These are phyloP conservation scores for Fusarium papillatum DNA, from an alignment of 2,329 filamentous ascomycete species.

Conservation along the genomic window DNA sequence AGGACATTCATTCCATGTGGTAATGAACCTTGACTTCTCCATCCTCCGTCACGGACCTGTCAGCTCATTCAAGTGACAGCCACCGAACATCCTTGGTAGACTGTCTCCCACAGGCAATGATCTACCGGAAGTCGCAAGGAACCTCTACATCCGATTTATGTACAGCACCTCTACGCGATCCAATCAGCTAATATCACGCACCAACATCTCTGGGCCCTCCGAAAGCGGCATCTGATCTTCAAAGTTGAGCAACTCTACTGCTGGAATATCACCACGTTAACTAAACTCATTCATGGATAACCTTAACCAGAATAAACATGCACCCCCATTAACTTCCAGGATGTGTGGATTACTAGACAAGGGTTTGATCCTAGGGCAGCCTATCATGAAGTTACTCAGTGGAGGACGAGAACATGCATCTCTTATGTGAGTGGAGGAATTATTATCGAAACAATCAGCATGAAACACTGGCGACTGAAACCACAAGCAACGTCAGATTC, in stretches of 20 bases:
- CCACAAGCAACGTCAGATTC: not conserved
- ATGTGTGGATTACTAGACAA: not conserved
- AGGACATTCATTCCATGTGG: not conserved
- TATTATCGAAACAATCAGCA: slow-evolving; percentile 7
- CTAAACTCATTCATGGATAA: slow-evolving; percentile 5
- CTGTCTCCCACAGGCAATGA: not conserved
- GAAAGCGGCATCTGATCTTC: not conserved
- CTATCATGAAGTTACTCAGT: not conserved
- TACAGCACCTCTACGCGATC: not conserved
- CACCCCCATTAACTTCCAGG: not conserved
- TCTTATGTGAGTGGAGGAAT: slow-evolving; percentile 12
- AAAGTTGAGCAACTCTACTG: not conserved
- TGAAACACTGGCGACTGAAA: slow-evolving; percentile 14
- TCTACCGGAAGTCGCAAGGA: not conserved
- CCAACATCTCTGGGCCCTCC: not conserved
- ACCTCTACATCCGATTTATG: not conserved
- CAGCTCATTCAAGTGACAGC: not conserved
- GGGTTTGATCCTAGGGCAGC: not conserved
- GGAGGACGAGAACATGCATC: not conserved
- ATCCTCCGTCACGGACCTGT: not conserved
- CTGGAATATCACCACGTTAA: slow-evolving; percentile 1
- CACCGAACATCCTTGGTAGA: not conserved
- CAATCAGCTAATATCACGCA: not conserved
- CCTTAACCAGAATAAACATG: slow-evolving; percentile 8
- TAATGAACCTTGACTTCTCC: not conserved